Evolutionary conservation across 2,329 filamentous ascomycete genomes (phyloP).

Genomic region (Fusarium newnesense): DNA sequence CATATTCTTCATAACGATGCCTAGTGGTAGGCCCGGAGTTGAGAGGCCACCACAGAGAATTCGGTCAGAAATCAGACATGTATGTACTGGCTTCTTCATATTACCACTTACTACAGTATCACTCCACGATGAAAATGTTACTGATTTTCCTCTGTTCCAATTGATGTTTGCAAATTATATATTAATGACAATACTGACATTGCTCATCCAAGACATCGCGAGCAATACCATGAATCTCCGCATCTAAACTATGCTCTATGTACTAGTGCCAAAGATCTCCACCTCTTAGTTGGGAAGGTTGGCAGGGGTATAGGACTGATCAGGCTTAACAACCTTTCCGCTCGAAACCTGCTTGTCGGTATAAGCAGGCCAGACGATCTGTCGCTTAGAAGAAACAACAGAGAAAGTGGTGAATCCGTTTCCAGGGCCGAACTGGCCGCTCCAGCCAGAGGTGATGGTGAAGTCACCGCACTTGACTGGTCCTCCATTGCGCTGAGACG

Average conservation of each 20-base stretch:
- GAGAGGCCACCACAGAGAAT: fast-evolving
- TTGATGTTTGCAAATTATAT: neutral
- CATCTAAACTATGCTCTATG: neutral
- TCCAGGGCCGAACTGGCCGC: constrained; percentile 62
- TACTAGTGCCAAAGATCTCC: neutral
- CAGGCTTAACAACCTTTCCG: constrained; percentile 58
- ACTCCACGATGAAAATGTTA: fast-evolving
- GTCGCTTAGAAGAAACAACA: constrained; percentile 52
- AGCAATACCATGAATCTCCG: neutral
- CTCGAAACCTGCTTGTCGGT: constrained; percentile 59
- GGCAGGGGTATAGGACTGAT: constrained; percentile 56
- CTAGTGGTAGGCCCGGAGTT: fast-evolving
- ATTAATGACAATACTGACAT: neutral
- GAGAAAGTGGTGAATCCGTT: constrained; percentile 65
- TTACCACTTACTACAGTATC: fast-evolving
- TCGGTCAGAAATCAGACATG: fast-evolving
- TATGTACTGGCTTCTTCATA: neutral
- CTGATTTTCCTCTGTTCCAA: neutral
- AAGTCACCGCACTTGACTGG: constrained; percentile 58
- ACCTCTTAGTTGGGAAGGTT: constrained; percentile 27
- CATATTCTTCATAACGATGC: neutral
- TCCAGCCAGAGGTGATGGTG: constrained; percentile 64
- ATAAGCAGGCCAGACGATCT: constrained; percentile 63
- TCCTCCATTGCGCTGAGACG: constrained; percentile 52
- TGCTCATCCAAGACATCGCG: neutral